phyloP scores from a whole-genome alignment of 169 alveolate species.

The Plasmodium coatneyi region DNA sequence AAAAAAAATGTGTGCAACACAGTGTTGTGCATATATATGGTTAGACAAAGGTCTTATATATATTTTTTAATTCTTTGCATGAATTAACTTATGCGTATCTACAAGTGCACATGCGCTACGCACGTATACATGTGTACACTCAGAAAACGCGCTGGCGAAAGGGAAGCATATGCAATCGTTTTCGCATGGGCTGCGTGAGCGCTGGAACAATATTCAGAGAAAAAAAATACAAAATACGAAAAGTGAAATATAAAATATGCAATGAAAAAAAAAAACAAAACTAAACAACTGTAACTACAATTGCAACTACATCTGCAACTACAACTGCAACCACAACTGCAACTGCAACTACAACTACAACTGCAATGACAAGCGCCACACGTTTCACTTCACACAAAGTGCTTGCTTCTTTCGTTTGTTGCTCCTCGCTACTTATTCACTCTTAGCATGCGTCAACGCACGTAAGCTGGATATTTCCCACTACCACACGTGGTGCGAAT shows the following conservation, averaged over 20 bases:
- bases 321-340: too few relatives aligned
- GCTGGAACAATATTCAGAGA: background rate
- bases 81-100: background rate
- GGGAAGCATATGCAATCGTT: background rate
- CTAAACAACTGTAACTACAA: background rate
- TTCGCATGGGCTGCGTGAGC: background rate
- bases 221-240: background rate
- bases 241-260: background rate
- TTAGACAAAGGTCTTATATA: background rate
- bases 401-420: background rate
- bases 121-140: background rate
- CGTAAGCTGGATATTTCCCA: background rate
- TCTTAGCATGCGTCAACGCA: background rate
- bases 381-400: background rate
- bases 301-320: too few relatives aligned
- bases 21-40: background rate
- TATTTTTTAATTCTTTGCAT: constrained; percentile 1
- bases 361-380: background rate
- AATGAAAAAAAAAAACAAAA: background rate
- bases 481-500: background rate
- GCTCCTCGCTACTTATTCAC: background rate
- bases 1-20: background rate
- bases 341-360: background rate
- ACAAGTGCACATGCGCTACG: background rate
- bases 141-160: background rate